Base-by-base conservation (phyloP, 1,139 yeast genomes). In the Magnusiomyces clavatus region DNA sequence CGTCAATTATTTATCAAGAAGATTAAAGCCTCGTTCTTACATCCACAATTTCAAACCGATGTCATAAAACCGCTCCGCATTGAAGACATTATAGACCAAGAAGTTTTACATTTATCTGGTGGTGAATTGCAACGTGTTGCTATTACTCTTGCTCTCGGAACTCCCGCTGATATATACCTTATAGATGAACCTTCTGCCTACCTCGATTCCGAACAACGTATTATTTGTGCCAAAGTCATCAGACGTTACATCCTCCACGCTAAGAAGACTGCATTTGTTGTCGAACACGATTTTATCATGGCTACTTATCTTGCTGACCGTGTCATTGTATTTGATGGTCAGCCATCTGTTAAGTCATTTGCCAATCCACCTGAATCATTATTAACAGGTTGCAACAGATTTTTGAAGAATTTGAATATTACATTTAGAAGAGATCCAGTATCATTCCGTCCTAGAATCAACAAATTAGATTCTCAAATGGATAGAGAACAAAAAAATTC, bases 101-200 rank as follows among this genome's bases (percentile, higher is more conserved):
- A 92, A 74, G 98, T 92, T 53, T 96, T 88, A 76, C 88, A 89
- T 62, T 77, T 92, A 71, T 90, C 97, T 51, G 99, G 98, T 77
- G 98, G 98, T 82, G 99, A 92, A 76, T 80, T 92, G 76, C 98
- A 92, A 77, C 86, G 99, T 78, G 98, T 94, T 57, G 99, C 98
- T 58, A 92, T 92, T 72, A 95, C 89, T 43, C 78, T 92, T 69
- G 83, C 97, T 8, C 78, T 94, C 57, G 98, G 98, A 80, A 76
- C 85, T 52, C 89, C 89, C 38, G 98, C 98, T 34, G 98, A 92
- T 69, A 86, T 92, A 61, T 92, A 92, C 70, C 81, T 92, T 69
- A 92, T 92, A 63, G 98, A 92, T 73, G 98, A 92, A 74, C 98
- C 98, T 49, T 88, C 97, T 55, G 99, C 98, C 41, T 92, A 92